Evolutionary conservation across 164 flowering plant genomes (phyloP).

Genomic region (Chimonanthus praecox): DNA sequence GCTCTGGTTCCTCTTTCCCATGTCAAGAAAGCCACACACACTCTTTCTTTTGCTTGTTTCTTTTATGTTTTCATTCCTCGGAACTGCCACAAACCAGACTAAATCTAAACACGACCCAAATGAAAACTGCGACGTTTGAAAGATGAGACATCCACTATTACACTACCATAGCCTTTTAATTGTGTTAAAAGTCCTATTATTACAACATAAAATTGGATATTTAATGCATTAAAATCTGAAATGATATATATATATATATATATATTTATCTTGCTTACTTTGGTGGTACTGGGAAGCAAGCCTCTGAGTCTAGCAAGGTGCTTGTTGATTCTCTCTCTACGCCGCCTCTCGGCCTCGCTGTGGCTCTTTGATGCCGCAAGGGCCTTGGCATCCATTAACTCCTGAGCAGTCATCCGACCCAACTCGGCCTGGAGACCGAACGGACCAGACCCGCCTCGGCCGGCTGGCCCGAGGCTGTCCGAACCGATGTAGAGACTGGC

Average conservation of each 20-base stretch:
- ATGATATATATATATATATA: too few relatives aligned
- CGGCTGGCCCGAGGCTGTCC: constrained; percentile 45
- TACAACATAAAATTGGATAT: neutral
- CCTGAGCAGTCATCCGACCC: constrained; percentile 85
- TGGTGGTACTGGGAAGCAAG: constrained; percentile 88
- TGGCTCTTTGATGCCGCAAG: constrained; percentile 97
- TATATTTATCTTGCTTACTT: constrained; percentile 42
- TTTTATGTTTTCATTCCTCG: constrained; percentile 25
- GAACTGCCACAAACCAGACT: constrained; percentile 35
- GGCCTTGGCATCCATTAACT: constrained; percentile 97
- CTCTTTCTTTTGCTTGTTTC: constrained; percentile 13
- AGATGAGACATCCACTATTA: neutral
- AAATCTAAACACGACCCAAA: neutral
- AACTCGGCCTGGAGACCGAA: constrained; percentile 67
- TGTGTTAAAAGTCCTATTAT: neutral
- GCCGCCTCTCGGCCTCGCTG: constrained; percentile 91
- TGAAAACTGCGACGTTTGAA: neutral
- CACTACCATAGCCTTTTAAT: neutral
- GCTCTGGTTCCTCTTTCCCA: constrained; percentile 65
- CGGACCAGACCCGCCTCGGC: constrained; percentile 43
- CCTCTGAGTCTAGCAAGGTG: constrained; percentile 88
- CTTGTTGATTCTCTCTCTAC: constrained; percentile 91
- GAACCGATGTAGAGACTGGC: constrained; percentile 25
- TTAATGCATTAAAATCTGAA: too few relatives aligned
- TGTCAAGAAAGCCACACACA: constrained; percentile 36